Evolutionary conservation across 352 stramenopile species (phyloP).

Genomic region (Plasmopara viticola): DNA sequence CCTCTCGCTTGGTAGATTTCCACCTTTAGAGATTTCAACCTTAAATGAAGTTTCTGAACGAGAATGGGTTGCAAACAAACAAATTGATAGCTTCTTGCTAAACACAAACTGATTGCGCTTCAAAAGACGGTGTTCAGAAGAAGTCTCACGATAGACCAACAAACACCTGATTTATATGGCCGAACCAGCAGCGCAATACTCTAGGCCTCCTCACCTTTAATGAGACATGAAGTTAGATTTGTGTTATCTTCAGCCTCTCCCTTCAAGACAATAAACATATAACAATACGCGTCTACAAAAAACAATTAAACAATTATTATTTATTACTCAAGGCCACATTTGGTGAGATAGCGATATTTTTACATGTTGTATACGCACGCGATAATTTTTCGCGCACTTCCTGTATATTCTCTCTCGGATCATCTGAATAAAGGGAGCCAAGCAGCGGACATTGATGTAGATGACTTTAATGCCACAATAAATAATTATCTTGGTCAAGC

Average conservation of each 20-base stretch:
- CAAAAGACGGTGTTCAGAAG: conserved; percentile 5
- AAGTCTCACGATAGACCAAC: conserved; percentile 13
- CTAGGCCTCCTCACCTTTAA: conserved; percentile 4
- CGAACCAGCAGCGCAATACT: conserved; percentile 11
- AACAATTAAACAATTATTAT: conserved; percentile 8
- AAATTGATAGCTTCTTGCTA: conserved; percentile 10
- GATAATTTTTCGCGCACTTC: neutral
- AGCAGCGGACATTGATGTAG: conserved; percentile 1
- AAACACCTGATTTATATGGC: conserved; percentile 7
- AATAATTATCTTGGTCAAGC: conserved; percentile 4
- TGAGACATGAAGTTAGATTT: conserved; percentile 7
- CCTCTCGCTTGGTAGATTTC: conserved; percentile 3
- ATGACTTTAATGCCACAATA: conserved; percentile 10
- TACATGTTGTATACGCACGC: conserved; percentile 12
- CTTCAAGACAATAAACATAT: conserved; percentile 6
- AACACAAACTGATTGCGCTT: conserved; percentile 10
- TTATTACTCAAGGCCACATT: conserved; percentile 10
- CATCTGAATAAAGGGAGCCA: neutral
- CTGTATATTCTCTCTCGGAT: neutral
- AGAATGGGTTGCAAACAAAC: conserved; percentile 11
- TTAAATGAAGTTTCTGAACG: conserved; percentile 19
- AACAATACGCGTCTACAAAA: conserved; percentile 5
- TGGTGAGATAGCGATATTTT: neutral
- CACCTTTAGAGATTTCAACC: conserved; percentile 6
- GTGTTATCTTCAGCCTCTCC: conserved; percentile 11